Base-by-base conservation (phyloP, 176 grass and related monocot species). In the Paspalum vaginatum region DNA sequence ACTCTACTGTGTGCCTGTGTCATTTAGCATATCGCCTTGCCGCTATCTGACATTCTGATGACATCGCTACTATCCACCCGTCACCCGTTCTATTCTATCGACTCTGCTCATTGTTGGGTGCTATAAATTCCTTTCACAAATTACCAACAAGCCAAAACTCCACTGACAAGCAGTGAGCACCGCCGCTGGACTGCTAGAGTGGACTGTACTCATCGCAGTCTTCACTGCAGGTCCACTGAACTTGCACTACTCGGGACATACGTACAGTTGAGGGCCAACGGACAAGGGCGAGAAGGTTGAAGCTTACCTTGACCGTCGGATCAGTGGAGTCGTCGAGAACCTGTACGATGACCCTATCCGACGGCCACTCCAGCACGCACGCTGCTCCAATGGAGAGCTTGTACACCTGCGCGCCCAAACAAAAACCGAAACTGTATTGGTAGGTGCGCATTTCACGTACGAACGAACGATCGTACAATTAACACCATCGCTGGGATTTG, bases 321-420 rank as follows among this genome's bases (percentile, higher is more conserved):
- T 98, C 95, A 1, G 92, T 98, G 55, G 95, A 98, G 60, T 98
- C 95, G 55, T 98, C 95, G 0, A 98, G 88, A 43, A 98, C 88
- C 77, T 98, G 95, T 13, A 98, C 73, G 21, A 95, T 83, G 53
- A 98, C 59, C 78, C 92, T 91, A 88, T 99, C 90, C 22, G 88
- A 95, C 90, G 96, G 96, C 96, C 96, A 99, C 4, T 86, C 85
- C 37, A 99, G 72, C 49, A 50, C 82, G 15, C 96, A 99, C 15
- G 92, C 90, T 9, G 96, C 92, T 17, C 86, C 90, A 41, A 99
- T 99, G 4, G 96, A 99, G 2, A 95, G 86, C 88, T 86, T 95
- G 88, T 99, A 99, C 61, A 99, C 96, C 96, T 99, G 21, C 43
- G 18, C 54, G 18, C 24, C 49, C 61, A 43, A 2, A 43, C 26